Base-by-base conservation (phyloP, 306 rosid genomes). In the Vachellia pachyceras region DNA sequence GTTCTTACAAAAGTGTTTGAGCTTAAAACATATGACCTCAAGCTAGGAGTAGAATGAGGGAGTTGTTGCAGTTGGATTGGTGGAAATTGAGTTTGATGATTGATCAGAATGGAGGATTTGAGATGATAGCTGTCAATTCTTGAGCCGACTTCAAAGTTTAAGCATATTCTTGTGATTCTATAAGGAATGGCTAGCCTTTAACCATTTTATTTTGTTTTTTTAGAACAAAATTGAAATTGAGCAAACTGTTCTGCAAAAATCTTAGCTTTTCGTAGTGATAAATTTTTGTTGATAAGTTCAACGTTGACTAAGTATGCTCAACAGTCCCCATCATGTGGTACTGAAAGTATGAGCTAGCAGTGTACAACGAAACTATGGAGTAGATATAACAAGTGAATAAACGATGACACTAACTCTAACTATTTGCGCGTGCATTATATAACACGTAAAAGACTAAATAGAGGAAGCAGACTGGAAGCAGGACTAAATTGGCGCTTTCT, bases 381-480 rank as follows among this genome's bases (percentile, higher is more conserved):
- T 2, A 8, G 39, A 12, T 35, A 35, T 5, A 37, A 73, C 65
- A 33, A 17, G 15, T 23, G 6, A 23, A 42, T 35, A 22, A 42
- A 44, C 11, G 23, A 35, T 23, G 54, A n/a, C n/a, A 18, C 20
- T 54, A 7, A 54, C 60, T 18, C 63, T 33, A 10, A 10, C 13
- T 68, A 20, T 50, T 57, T 22, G 76, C 47, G 80, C 49, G 69
- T 76, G 37, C 33, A 61, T 77, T 37, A 42, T 41, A 69, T 22
- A 11, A 11, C n/a, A 44, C 12, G 74, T 41, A n/a, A n/a, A 40
- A 40, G 73, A 41, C 13, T 68, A 45, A n/a, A 69, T 6, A 20
- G 37, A 68, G 36, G 18, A 22, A 20, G 52, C 18, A 20, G n/a
- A 23, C 47, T n/a, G 54, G 41, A 69, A 69, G 37, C 17, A 6